A percentile compares a stretch with the other conserved stretches of the same genome.
Conservation (phyloP, 441 rosid species). For the Euphorbia schlechtendalii region DNA sequence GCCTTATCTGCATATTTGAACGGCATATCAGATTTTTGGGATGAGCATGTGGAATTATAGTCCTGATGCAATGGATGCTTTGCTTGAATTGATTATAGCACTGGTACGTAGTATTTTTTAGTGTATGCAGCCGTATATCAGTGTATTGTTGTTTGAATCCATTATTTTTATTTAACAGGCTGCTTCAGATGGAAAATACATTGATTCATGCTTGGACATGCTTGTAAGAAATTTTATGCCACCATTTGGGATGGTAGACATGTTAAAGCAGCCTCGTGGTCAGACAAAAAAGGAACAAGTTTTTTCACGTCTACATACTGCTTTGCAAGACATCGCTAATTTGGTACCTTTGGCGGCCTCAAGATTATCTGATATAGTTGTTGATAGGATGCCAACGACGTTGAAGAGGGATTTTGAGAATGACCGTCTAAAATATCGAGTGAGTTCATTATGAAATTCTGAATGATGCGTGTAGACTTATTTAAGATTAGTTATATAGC, state of each 20-base stretch:
- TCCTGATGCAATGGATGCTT: slow-evolving; percentile 64
- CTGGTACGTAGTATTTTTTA: slow-evolving; percentile 40
- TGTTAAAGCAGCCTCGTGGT: slow-evolving; percentile 36
- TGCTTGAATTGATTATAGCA: slow-evolving; percentile 51
- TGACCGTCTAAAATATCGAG: slow-evolving; percentile 23
- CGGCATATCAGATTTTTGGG: slow-evolving; percentile 44
- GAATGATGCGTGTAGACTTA: neutral
- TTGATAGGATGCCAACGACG: slow-evolving; percentile 46
- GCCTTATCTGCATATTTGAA: slow-evolving; percentile 12
- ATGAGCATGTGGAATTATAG: slow-evolving; percentile 73
- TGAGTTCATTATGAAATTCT: slow-evolving; percentile 28
- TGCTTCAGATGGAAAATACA: slow-evolving; percentile 55
- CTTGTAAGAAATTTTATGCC: slow-evolving; percentile 68
- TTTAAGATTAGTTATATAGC: neutral
- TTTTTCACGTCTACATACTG: slow-evolving; percentile 58
- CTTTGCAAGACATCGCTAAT: slow-evolving; percentile 41
- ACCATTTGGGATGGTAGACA: slow-evolving; percentile 35
- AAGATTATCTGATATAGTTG: slow-evolving; percentile 44
- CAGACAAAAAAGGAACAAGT: slow-evolving; percentile 51
- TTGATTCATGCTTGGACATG: slow-evolving; percentile 61
- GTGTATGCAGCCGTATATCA: neutral
- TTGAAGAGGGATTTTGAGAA: slow-evolving; percentile 32
- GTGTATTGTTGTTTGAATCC: neutral
- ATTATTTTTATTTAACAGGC: slow-evolving; percentile 38
- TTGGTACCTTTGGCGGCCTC: slow-evolving; percentile 71